Percentiles rank a stretch among this genome's conserved stretches.
phyloP scores from a whole-genome alignment of 768 basidiomycete genomes.

The Lentinula raphanica region DNA sequence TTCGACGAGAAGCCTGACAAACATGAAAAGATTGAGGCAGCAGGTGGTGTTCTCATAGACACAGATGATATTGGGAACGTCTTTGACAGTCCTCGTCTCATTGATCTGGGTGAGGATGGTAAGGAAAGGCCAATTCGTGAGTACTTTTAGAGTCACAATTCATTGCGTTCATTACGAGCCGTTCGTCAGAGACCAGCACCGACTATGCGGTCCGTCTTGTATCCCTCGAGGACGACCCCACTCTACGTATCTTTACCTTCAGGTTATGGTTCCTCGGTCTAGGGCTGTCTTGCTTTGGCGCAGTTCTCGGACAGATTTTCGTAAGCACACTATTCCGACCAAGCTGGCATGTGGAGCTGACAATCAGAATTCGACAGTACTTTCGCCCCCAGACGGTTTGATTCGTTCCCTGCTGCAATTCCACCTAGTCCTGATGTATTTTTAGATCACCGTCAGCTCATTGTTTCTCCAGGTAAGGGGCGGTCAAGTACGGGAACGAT shows the following conservation, averaged over 20 bases:
- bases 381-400: slow-evolving; percentile 24
- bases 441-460: slow-evolving; percentile 29
- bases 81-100: slow-evolving; percentile 16
- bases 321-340: slow-evolving; percentile 20
- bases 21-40: neutral
- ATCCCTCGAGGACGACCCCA: slow-evolving; percentile 49
- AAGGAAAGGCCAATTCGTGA: slow-evolving; percentile 47
- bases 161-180: neutral
- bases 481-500: too few relatives aligned
- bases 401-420: neutral
- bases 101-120: slow-evolving; percentile 42
- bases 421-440: neutral
- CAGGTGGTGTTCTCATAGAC: slow-evolving; percentile 4
- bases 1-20: slow-evolving; percentile 11
- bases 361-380: slow-evolving; percentile 33
- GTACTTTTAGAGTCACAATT: neutral
- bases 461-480: slow-evolving; percentile 31
- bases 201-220: slow-evolving; percentile 46
- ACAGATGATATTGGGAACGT: slow-evolving; percentile 15
- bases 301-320: slow-evolving; percentile 45
- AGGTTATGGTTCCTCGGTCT: slow-evolving; percentile 51
- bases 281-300: slow-evolving; percentile 52
- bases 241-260: slow-evolving; percentile 46
- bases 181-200: slow-evolving; percentile 33
- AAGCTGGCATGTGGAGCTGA: slow-evolving; percentile 10